These are phyloP conservation scores for Auricularia heimuer DNA, from an alignment of 768 basidiomycete species.

Conservation along the genomic window DNA sequence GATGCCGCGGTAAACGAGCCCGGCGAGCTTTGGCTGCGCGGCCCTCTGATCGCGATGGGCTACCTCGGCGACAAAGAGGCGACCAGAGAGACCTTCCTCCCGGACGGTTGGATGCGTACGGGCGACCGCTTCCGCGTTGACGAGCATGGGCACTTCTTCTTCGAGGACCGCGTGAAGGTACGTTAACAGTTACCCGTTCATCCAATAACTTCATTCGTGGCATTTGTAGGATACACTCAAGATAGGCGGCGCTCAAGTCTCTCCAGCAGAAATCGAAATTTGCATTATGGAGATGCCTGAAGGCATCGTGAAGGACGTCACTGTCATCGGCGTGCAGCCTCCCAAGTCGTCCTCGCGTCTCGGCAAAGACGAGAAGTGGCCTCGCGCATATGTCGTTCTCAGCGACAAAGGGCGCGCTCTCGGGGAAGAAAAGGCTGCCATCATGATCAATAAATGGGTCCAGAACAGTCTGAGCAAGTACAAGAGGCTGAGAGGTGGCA, in stretches of 20 bases:
- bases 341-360: conserved; percentile 43
- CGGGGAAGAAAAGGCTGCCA: conserved; percentile 31
- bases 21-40: conserved; percentile 56
- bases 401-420: conserved; percentile 41
- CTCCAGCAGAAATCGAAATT: conserved; percentile 69
- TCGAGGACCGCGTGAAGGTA: conserved; percentile 70
- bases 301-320: conserved; percentile 50
- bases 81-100: conserved; percentile 52
- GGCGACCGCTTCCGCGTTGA: conserved; percentile 63
- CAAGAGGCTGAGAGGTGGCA: conserved; percentile 69
- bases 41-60: conserved; percentile 48
- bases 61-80: conserved; percentile 68
- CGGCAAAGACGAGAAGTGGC: conserved; percentile 54
- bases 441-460: conserved; percentile 51
- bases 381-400: conserved; percentile 71
- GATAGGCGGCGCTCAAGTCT: conserved; percentile 70
- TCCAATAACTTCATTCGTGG: neutral
- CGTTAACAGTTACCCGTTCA: neutral
- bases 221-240: conserved; percentile 60
- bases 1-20: conserved; percentile 46
- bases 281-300: conserved; percentile 52
- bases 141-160: conserved; percentile 54
- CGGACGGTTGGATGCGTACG: conserved; percentile 61
- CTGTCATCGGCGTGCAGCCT: conserved; percentile 57
- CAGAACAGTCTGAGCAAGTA: conserved; percentile 56